These are phyloP conservation scores for Nemania sp. DNA, from an alignment of 2,329 filamentous ascomycete genomes.

Conservation along the genomic window DNA sequence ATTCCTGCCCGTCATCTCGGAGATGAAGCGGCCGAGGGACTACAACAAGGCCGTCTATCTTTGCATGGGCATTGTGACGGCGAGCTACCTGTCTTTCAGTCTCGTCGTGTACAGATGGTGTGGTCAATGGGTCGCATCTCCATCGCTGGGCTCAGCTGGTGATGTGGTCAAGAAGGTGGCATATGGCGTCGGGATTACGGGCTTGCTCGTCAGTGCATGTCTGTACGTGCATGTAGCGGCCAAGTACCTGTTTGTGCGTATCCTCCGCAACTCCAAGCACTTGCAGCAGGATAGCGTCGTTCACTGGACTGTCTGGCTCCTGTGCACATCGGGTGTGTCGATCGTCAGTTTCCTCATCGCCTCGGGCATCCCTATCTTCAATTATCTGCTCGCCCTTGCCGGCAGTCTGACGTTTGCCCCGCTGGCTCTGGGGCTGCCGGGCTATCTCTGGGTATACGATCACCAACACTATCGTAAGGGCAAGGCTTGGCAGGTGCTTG, in stretches of 20 bases:
- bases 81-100: constrained; percentile 67
- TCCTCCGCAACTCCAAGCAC: constrained; percentile 48
- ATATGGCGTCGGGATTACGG: constrained; percentile 69
- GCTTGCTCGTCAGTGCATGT: constrained; percentile 60
- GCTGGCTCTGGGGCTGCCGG: constrained; percentile 8
- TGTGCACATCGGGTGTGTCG: constrained; percentile 41
- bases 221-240: constrained; percentile 51
- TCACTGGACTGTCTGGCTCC: constrained; percentile 51
- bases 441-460: constrained; percentile 26
- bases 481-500: background rate
- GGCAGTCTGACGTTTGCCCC: constrained; percentile 22
- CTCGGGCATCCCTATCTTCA: constrained; percentile 22
- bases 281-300: constrained; percentile 45
- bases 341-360: constrained; percentile 23
- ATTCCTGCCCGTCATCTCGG: constrained; percentile 73
- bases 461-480: constrained; percentile 24
- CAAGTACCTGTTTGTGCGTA: constrained; percentile 53
- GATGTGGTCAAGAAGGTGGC: constrained; percentile 69
- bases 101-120: constrained; percentile 72
- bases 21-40: constrained; percentile 71
- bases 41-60: constrained; percentile 71
- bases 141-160: constrained; percentile 71
- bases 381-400: constrained; percentile 20
- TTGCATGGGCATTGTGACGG: constrained; percentile 68
- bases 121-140: constrained; percentile 71